Evolutionary conservation across 2,329 filamentous ascomycete species (phyloP), one percentile per base, ranked within the genome.

Genomic region (Sclerotinia spermophila): DNA sequence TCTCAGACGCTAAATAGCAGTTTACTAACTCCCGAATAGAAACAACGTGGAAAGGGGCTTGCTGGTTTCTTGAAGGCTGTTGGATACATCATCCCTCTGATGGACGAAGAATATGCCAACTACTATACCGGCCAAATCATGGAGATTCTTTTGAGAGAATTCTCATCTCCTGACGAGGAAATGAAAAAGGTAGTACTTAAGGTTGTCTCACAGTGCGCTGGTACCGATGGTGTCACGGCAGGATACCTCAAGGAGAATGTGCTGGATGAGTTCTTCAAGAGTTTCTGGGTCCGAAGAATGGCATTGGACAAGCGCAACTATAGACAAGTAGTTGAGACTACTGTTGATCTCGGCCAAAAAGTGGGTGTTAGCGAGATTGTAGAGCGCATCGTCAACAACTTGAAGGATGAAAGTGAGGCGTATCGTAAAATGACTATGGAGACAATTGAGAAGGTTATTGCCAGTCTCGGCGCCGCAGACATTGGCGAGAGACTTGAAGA

Each of bases 111-210:
- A 79, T 98, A 97, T 80, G 95, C 96, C 82, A 98, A 97, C 80
- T 99, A 99, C 83, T 99, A 99, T 79, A 98, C 96, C 13, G 93
- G 90, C 75, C 94, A 99, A 81, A 97, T 99, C 78, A 98, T 99
- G 95, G 96, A 98, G 81, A 98, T 98, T 77, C 84, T 99, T 21
- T 88, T 98, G 42, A 90, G 96, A 77, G 96, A 99, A 79, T 99
- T 99, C 78, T 92, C 94, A 10, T 97, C 95, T 0, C 96, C 96
- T 0, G 96, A 99, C 75, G 96, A 99, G 81, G 96, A 99, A 82
- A 99, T 99, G 96, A 99, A 98, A 83, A 99, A 99, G 84, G 96
- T 99, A 1, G 96, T 99, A 11, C 84, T 99, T 71, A 98, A 98
- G 82, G 96, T 99, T 40, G 90, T 99, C 24, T 97, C 94, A 27